Conservation (phyloP, 768 basidiomycete species). For the Coprinellus aureogranulatus region DNA sequence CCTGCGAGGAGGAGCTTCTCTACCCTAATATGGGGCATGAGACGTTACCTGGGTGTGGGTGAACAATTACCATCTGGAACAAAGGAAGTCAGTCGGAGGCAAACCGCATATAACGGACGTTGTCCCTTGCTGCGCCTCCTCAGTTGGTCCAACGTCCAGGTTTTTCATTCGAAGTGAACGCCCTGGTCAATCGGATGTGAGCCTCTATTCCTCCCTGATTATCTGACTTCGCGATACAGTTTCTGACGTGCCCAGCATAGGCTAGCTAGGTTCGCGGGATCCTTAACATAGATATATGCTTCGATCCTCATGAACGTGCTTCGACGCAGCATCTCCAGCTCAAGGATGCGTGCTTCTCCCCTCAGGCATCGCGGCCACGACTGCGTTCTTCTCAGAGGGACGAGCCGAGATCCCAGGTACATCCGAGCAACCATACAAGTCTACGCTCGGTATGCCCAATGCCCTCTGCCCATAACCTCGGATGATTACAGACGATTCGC, state of each 20-base stretch:
- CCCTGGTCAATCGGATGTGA: background rate
- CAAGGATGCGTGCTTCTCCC: too few relatives aligned
- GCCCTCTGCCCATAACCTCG: too few relatives aligned
- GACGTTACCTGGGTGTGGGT: conserved; percentile 6
- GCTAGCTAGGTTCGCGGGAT: background rate
- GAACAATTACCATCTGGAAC: conserved; percentile 1
- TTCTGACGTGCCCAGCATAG: background rate
- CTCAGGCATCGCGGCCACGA: too few relatives aligned
- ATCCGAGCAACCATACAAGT: too few relatives aligned
- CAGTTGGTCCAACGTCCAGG: too few relatives aligned
- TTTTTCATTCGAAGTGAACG: background rate
- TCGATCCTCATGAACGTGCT: too few relatives aligned
- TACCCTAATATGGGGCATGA: background rate
- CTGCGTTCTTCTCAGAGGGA: too few relatives aligned
- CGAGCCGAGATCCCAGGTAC: too few relatives aligned
- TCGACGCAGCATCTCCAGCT: too few relatives aligned
- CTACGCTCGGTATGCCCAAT: too few relatives aligned
- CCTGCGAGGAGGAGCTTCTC: background rate
- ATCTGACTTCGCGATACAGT: background rate
- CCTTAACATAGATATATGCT: too few relatives aligned
- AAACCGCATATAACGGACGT: background rate
- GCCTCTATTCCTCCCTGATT: background rate
- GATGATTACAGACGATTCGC: too few relatives aligned
- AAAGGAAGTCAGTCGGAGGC: background rate
- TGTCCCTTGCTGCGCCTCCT: background rate